A percentile compares a stretch with the other conserved stretches of the same genome.
These are phyloP conservation scores for Agrocybe praecox DNA, from an alignment of 768 basidiomycete genomes.

Conservation along the genomic window DNA sequence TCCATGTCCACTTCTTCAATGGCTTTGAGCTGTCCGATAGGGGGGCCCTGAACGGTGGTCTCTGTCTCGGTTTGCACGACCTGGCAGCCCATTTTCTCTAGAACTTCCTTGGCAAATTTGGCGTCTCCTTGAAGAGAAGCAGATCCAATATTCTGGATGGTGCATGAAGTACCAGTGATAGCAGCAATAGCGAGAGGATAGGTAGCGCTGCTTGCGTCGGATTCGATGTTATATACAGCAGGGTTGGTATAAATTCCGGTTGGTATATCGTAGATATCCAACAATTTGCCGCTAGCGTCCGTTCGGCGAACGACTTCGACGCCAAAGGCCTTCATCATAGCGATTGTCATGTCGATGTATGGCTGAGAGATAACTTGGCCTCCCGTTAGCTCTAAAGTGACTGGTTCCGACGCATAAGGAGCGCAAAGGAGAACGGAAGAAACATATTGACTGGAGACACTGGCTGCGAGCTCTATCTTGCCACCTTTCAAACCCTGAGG, in stretches of 20 bases:
- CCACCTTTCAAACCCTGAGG: constrained; percentile 85
- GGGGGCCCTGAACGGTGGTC: constrained; percentile 92
- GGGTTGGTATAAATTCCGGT: constrained; percentile 80
- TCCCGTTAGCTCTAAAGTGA: constrained; percentile 88
- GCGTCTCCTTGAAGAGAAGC: constrained; percentile 97
- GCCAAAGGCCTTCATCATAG: constrained; percentile 96
- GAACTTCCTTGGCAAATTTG: constrained; percentile 88
- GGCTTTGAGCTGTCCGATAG: constrained; percentile 76
- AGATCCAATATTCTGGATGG: constrained; percentile 89
- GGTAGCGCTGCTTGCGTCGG: constrained; percentile 93
- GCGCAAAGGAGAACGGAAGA: constrained; percentile 96
- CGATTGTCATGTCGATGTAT: constrained; percentile 99
- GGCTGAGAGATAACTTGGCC: constrained; percentile 98
- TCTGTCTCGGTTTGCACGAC: constrained; percentile 87
- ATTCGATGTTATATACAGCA: constrained; percentile 84
- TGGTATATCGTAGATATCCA: constrained; percentile 90
- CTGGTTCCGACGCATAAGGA: constrained; percentile 84
- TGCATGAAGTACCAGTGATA: constrained; percentile 95
- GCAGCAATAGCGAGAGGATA: constrained; percentile 98
- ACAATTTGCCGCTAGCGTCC: constrained; percentile 53
- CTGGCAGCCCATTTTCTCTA: constrained; percentile 93
- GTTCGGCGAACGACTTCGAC: constrained; percentile 68
- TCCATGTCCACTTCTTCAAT: constrained; percentile 95
- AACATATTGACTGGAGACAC: constrained; percentile 97
- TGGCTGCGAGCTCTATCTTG: constrained; percentile 85